Percentiles rank a stretch among this genome's conserved stretches.
These are phyloP conservation scores for Camelina neglecta DNA, from an alignment of 345 rosid species.

Conservation along the genomic window DNA sequence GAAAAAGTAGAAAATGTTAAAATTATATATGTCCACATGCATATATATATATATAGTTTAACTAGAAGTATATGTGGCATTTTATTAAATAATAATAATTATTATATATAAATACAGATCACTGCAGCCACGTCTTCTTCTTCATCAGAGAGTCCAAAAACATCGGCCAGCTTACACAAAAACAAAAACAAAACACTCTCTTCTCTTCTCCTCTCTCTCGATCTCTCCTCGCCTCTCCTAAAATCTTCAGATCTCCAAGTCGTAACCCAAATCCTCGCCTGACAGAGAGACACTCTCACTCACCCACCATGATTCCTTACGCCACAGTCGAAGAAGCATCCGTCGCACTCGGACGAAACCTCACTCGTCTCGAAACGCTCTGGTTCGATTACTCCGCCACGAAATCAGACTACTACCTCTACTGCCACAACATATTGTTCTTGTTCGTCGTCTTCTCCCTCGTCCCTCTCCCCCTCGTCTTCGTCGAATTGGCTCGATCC, in stretches of 20 bases:
- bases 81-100: no score
- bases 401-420: slow-evolving; percentile 83
- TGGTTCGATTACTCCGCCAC: slow-evolving; percentile 89
- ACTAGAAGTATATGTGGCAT: no score
- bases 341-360: slow-evolving; percentile 71
- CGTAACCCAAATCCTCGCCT: slow-evolving; percentile 20
- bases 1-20: no score
- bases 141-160: slow-evolving; percentile 18
- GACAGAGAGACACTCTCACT: not conserved
- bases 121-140: slow-evolving; percentile 33
- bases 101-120: not conserved
- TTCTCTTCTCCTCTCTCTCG: slow-evolving; percentile 13
- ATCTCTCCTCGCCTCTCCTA: not conserved
- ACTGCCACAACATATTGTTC: slow-evolving; percentile 80
- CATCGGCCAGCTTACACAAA: slow-evolving; percentile 31
- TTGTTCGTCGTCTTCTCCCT: slow-evolving; percentile 70
- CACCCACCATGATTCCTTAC: slow-evolving; percentile 70
- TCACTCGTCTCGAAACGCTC: slow-evolving; percentile 64
- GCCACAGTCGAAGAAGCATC: slow-evolving; percentile 65
- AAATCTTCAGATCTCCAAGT: slow-evolving; percentile 24
- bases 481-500: slow-evolving; percentile 59
- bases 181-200: slow-evolving; percentile 39
- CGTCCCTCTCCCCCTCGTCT: slow-evolving; percentile 71
- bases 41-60: no score
- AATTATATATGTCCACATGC: no score